Evolutionary conservation across 345 rosid species (phyloP).

Genomic region (Hibiscus mutabilis): DNA sequence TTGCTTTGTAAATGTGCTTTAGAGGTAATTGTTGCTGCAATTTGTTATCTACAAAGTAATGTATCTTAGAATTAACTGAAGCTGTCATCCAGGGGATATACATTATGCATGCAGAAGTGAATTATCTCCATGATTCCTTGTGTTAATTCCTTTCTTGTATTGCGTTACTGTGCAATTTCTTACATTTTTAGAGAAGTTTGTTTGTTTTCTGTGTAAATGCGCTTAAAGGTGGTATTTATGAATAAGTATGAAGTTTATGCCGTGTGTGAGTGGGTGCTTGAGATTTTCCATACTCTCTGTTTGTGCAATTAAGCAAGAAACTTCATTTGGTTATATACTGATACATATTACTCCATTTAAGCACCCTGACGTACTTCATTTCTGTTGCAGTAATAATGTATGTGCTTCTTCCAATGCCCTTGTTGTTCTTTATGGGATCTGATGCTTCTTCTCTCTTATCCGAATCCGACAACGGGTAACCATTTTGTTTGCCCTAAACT

Average conservation of each 20-base stretch:
- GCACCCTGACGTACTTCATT: constrained; percentile 6
- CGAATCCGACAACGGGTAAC: constrained; percentile 61
- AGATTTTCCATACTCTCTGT: not conserved
- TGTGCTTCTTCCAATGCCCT: constrained; percentile 92
- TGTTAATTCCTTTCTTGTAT: not conserved
- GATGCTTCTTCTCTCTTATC: constrained; percentile 46
- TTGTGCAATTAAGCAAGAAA: not conserved
- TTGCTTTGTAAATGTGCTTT: not conserved
- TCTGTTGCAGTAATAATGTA: constrained; percentile 72
- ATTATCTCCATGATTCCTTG: not conserved
- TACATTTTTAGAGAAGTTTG: not conserved
- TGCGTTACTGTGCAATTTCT: not conserved
- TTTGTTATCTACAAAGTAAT: not conserved
- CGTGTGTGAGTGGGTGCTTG: not conserved
- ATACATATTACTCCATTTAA: not conserved
- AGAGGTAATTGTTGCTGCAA: not conserved
- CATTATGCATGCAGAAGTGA: not conserved
- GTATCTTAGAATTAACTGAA: not conserved
- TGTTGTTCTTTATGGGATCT: constrained; percentile 80
- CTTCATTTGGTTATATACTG: not conserved
- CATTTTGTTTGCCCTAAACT: not conserved
- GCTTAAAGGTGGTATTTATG: not conserved
- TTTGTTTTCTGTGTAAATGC: not conserved
- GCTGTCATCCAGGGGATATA: not conserved
- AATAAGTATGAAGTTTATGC: not conserved